These are phyloP conservation scores for Beauveria brongniartii DNA, from an alignment of 2,329 filamentous ascomycete species.

Conservation along the genomic window DNA sequence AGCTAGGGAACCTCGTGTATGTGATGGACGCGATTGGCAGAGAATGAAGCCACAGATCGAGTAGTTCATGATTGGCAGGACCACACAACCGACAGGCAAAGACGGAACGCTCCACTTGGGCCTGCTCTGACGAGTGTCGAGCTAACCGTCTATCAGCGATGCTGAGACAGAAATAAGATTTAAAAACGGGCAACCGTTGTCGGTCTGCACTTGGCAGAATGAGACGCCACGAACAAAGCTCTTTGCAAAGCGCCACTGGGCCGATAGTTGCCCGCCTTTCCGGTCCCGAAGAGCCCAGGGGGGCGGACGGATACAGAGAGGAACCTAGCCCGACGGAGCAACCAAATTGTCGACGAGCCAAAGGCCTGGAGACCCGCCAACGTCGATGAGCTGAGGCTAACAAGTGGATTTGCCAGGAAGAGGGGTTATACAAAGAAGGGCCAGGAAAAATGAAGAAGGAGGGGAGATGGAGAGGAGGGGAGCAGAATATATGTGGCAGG, in stretches of 20 bases:
- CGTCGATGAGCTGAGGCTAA: background rate
- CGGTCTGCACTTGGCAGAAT: constrained; percentile 2
- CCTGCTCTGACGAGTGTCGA: background rate
- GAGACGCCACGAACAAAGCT: constrained; percentile 1
- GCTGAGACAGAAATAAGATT: background rate
- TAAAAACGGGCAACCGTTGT: constrained; percentile 1
- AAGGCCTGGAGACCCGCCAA: constrained; percentile 1
- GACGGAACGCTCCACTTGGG: background rate
- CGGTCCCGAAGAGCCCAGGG: background rate
- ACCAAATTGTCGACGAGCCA: background rate
- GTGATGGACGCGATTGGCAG: background rate
- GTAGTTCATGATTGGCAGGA: constrained; percentile 8
- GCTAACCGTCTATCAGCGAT: background rate
- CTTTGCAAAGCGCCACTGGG: constrained; percentile 4
- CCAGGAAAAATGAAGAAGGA: background rate
- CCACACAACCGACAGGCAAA: background rate
- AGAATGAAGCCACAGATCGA: background rate
- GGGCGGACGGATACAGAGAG: background rate
- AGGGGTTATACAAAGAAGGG: background rate
- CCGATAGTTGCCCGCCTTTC: constrained; percentile 5
- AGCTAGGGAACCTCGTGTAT: background rate
- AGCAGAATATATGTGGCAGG: background rate
- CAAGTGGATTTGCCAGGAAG: background rate
- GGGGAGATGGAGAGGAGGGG: background rate
- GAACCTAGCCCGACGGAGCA: constrained; percentile 1